Evolutionary conservation across 192 early-diverging fungal genomes (phyloP), one percentile per base, ranked within the genome.

Genomic region (Coemansia sp.): DNA sequence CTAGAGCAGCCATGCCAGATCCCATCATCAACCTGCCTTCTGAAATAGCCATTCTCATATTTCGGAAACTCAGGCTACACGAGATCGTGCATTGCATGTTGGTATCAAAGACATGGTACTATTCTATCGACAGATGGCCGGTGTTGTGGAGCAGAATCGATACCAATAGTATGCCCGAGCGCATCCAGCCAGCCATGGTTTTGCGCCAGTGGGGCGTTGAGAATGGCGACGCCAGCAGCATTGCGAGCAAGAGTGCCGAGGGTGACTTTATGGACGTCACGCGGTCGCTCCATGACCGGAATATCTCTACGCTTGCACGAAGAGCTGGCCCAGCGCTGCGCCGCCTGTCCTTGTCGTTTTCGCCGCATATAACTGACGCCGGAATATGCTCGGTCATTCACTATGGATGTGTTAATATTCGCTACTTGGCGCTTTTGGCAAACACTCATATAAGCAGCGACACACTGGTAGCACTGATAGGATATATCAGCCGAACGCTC

Each of bases 91-190:
- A 50, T 27, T 79, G 71, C 61, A 74, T 71, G 77, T 53, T 59
- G 15, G 77, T 79, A 6, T 79, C 71, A 1, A 79, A 65, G 37
- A 56, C 4, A n/a, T 79, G 77, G 77, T 70, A 60, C 38, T 64
- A 65, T 34, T 70, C 65, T 15, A 59, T 79, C 12, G 65, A 61
- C 18, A 32, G 43, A 1, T 70, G 68, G 61, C 34, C 68, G 13
- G 65, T 74, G 38, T 56, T 79, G 39, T 79, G 77, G 77, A 61
- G 44, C 37, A 64, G 29, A 35, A 53, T 79, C 40, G 77, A 79
- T 39, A 70, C 44, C 53, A 56, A 56, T 56, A 30, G 24, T n/a
- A 32, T n/a, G 24, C 53, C 53, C 3, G 53, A 56, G 13, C 27
- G 6, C 4, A 16, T 32, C 29, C 29, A 34, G 13, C 27, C 30